phyloP scores from a whole-genome alignment of 208 protist genomes.

The Trypanosoma melophagium region DNA sequence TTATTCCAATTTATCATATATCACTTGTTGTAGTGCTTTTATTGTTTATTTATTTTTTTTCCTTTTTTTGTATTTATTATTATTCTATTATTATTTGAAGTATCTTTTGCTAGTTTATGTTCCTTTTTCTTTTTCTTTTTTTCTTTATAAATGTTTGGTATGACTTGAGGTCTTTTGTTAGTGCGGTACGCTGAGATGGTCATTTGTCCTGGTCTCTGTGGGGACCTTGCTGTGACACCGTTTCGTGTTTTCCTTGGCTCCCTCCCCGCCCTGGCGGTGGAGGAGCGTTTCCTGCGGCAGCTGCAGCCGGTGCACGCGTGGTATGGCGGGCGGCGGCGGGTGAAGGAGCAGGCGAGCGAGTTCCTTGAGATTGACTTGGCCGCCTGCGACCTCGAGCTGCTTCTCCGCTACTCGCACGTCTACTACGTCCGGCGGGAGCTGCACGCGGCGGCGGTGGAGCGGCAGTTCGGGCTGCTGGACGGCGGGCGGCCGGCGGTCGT shows the following conservation, averaged over 20 bases:
- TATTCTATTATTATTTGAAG: conserved; percentile 2
- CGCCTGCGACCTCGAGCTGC: conserved; percentile 78
- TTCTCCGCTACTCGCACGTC: conserved; percentile 85
- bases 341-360: conserved; percentile 88
- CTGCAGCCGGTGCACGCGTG: conserved; percentile 82
- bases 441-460: conserved; percentile 75
- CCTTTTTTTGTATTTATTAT: conserved; percentile 27
- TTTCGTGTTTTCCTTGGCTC: conserved; percentile 85
- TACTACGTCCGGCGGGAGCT: conserved; percentile 81
- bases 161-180: too few species aligned
- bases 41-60: not conserved
- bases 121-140: not conserved
- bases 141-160: too few species aligned
- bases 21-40: not conserved
- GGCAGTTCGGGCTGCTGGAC: conserved; percentile 79
- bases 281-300: conserved; percentile 79
- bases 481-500: conserved; percentile 67
- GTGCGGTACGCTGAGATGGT: conserved; percentile 31
- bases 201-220: conserved; percentile 82
- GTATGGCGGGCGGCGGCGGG: conserved; percentile 78
- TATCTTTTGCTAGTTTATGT: not conserved
- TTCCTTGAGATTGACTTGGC: conserved; percentile 88
- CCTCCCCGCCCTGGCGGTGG: conserved; percentile 60
- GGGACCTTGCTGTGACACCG: conserved; percentile 57
- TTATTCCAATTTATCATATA: too few species aligned